Evolutionary conservation across 495 filamentous ascomycete species (phyloP).

Genomic region (Cladorrhinum samala): DNA sequence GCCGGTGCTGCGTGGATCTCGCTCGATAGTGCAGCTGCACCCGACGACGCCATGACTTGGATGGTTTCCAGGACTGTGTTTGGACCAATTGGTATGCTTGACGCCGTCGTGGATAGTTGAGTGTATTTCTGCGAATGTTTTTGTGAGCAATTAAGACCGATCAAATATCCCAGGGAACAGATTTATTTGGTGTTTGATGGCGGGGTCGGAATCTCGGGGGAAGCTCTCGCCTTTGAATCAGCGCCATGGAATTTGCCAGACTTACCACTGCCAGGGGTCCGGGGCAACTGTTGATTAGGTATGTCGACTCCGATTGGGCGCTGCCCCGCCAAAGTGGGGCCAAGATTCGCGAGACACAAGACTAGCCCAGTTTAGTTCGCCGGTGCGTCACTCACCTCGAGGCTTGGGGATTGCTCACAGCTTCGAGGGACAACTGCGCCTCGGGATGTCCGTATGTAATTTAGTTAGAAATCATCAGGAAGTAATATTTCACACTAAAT

Average conservation of each 20-base stretch:
- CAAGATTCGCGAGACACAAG: background rate
- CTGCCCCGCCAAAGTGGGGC: background rate
- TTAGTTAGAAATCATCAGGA: too few relatives aligned
- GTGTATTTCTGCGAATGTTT: background rate
- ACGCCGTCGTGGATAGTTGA: too few relatives aligned
- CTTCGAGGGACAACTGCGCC: background rate
- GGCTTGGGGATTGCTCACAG: too few relatives aligned
- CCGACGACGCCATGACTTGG: conserved; percentile 22
- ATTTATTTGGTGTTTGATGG: conserved; percentile 11
- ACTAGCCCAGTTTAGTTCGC: background rate
- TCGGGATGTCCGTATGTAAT: background rate
- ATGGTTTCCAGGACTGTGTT: too few relatives aligned
- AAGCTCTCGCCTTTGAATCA: conserved; percentile 13
- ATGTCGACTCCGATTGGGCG: background rate
- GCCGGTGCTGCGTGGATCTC: conserved; percentile 7
- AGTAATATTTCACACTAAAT: too few relatives aligned
- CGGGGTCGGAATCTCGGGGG: conserved; percentile 12
- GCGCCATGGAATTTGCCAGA: conserved; percentile 7
- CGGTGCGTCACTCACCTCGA: background rate
- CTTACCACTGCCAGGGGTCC: background rate
- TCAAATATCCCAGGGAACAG: too few relatives aligned
- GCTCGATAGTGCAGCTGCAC: conserved; percentile 7
- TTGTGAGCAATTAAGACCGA: too few relatives aligned
- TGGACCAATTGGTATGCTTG: background rate
- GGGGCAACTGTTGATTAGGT: background rate